Percentiles rank a stretch among this genome's conserved stretches.
These are phyloP conservation scores for Kazachstania martiniae DNA, from an alignment of 805 yeast genomes.

Conservation along the genomic window DNA sequence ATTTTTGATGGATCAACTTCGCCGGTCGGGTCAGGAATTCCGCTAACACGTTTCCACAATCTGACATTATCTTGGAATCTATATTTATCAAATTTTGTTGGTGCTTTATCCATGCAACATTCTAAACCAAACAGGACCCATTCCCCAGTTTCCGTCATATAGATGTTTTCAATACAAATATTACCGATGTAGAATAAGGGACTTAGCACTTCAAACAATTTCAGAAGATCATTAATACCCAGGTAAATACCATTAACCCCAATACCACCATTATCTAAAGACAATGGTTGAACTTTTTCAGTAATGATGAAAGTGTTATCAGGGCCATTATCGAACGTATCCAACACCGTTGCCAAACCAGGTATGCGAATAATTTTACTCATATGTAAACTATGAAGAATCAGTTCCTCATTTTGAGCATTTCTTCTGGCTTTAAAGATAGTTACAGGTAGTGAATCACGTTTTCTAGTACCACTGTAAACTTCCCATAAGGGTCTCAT, in stretches of 20 bases:
- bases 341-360: constrained; percentile 21
- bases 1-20: too few relatives aligned
- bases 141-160: constrained; percentile 59
- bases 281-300: constrained; percentile 18
- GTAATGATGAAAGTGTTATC: constrained; percentile 19
- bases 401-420: constrained; percentile 6
- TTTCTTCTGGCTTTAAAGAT: constrained; percentile 14
- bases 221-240: constrained; percentile 19
- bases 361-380: constrained; percentile 23
- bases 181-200: constrained; percentile 49
- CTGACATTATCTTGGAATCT: constrained; percentile 5
- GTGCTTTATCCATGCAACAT: constrained; percentile 26
- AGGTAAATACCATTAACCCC: constrained; percentile 12
- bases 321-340: constrained; percentile 18
- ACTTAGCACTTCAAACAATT: constrained; percentile 16
- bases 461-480: constrained; percentile 19
- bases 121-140: constrained; percentile 85
- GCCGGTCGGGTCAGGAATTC: too few relatives aligned
- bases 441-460: constrained; percentile 22
- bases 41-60: too few relatives aligned
- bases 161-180: constrained; percentile 46
- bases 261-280: constrained; percentile 5
- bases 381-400: constrained; percentile 18
- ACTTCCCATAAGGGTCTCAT: constrained; percentile 20
- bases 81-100: constrained; percentile 21